Base-by-base conservation (phyloP, 169 alveolate genomes). In the Cryptosporidium felis region DNA sequence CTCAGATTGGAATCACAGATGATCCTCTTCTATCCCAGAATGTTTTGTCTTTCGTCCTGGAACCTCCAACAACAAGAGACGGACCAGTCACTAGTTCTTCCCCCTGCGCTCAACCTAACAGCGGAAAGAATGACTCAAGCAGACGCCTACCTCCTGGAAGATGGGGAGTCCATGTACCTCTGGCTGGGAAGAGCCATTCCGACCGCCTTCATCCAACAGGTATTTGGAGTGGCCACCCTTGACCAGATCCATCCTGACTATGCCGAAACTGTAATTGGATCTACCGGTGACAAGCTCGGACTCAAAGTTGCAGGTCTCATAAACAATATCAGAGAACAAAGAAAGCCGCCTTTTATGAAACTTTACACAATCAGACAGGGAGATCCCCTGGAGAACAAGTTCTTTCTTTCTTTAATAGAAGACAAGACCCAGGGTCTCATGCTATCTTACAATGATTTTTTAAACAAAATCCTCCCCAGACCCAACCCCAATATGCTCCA, bases 151-250 rank as follows among this genome's bases (percentile, higher is more conserved):
- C 89, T 95, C 23, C 81, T 95, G 34, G 97, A 94, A 51, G 94
- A 95, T 67, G 97, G 97, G 16, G 97, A 94, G 74, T 59, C 81
- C 26, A 91, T 95, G 92, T 62, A 92, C 14, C 82, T 95, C 58
- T 95, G 97, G 97, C 91, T 95, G 38, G 97, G 97, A 60, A 90
- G 93, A 53, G 85, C 85, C 12, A 74, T 74, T 30, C 67, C 85
- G 21, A 74, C 85, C 3, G 10, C 42, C 30, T 74, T 74, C 41
- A 74, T 74, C 5, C 85, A 74, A 74, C 85, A 74, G 67, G 82
- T 81, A 0, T 81, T 81, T 61, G 89, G 89, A 0, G 89, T 81
- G 36, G 61, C 89, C 10, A 38, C 89, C 5, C 58, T 81, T 23
- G 89, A 81, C 18, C 89, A 81, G 36, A 60, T 81, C 4, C 80